A percentile compares a stretch with the other conserved stretches of the same genome.
Evolutionary conservation across 768 basidiomycete genomes (phyloP).

Genomic region (Exsudoporus frostii): DNA sequence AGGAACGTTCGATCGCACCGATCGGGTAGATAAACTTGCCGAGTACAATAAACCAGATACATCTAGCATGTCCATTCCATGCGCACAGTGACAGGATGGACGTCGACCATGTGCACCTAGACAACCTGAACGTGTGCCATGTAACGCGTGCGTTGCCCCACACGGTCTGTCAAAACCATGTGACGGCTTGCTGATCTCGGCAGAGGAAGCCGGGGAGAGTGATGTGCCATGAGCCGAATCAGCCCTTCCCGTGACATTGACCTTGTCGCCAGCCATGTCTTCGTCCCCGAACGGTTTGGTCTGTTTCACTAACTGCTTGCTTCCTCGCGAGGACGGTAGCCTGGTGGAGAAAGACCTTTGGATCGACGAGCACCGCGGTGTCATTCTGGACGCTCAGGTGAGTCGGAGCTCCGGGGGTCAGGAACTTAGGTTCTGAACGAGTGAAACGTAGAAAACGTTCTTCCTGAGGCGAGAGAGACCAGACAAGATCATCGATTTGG

Average conservation of each 20-base stretch:
- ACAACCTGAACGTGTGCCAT: neutral
- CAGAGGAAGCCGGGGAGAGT: neutral
- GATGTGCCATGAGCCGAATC: neutral
- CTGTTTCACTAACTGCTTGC: slow-evolving; percentile 84
- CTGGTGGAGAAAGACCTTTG: slow-evolving; percentile 74
- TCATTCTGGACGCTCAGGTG: slow-evolving; percentile 76
- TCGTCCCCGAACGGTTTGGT: slow-evolving; percentile 56
- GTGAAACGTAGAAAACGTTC: slow-evolving; percentile 57
- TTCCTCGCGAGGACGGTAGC: slow-evolving; percentile 77
- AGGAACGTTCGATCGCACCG: neutral
- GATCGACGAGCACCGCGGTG: slow-evolving; percentile 72
- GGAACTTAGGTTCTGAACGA: neutral
- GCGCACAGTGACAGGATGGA: neutral
- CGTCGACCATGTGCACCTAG: slow-evolving; percentile 10
- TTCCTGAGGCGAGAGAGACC: slow-evolving; percentile 61
- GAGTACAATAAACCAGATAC: neutral
- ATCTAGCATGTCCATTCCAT: neutral
- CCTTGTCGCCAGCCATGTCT: slow-evolving; percentile 19
- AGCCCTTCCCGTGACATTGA: slow-evolving; percentile 6
- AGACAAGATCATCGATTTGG: slow-evolving; percentile 60
- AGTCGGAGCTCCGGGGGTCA: slow-evolving; percentile 1
- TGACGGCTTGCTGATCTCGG: slow-evolving; percentile 8
- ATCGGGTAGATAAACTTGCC: neutral
- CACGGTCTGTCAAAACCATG: slow-evolving; percentile 5
- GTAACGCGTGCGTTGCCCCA: neutral